These are phyloP conservation scores for Immersiella caudata DNA, from an alignment of 495 filamentous ascomycete genomes.

Conservation along the genomic window DNA sequence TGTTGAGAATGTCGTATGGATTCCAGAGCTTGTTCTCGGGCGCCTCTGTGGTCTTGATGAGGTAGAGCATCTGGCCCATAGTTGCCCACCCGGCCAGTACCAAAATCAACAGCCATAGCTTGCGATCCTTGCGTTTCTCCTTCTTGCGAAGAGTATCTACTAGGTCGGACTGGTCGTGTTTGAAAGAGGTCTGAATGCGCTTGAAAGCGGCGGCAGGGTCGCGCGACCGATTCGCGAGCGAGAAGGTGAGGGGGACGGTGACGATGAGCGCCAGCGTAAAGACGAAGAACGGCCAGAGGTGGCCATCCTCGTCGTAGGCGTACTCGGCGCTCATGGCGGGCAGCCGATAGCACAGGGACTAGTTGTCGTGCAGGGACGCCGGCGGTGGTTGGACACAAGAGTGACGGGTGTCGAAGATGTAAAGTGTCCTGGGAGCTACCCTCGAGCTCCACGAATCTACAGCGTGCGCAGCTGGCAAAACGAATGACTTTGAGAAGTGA, in stretches of 20 bases:
- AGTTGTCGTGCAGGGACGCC: background rate
- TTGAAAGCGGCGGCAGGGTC: slow-evolving; percentile 58
- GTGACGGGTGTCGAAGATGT: background rate
- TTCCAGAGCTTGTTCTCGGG: slow-evolving; percentile 83
- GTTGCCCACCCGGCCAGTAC: slow-evolving; percentile 76
- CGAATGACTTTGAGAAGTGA: background rate
- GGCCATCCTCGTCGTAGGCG: slow-evolving; percentile 94
- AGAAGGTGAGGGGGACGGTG: slow-evolving; percentile 89
- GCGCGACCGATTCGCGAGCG: slow-evolving; percentile 75
- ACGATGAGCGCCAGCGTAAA: slow-evolving; percentile 85
- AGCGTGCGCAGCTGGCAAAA: background rate
- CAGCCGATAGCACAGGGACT: slow-evolving; percentile 12
- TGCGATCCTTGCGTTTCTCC: slow-evolving; percentile 86
- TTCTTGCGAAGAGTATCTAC: slow-evolving; percentile 83
- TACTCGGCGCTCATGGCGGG: slow-evolving; percentile 91
- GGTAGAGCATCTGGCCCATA: slow-evolving; percentile 90
- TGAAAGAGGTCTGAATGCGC: slow-evolving; percentile 67
- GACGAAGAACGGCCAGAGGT: slow-evolving; percentile 99
- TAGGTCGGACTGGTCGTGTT: slow-evolving; percentile 77
- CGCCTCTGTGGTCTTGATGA: slow-evolving; percentile 79
- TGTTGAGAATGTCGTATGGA: slow-evolving; percentile 88
- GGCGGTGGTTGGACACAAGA: background rate
- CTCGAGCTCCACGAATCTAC: background rate
- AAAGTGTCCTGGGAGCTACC: background rate
- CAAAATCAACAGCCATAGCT: slow-evolving; percentile 80